Evolutionary conservation across 371 early-diverging fungal genomes (phyloP), one percentile per base, ranked within the genome.

Genomic region (Syncephalastrum monosporum): DNA sequence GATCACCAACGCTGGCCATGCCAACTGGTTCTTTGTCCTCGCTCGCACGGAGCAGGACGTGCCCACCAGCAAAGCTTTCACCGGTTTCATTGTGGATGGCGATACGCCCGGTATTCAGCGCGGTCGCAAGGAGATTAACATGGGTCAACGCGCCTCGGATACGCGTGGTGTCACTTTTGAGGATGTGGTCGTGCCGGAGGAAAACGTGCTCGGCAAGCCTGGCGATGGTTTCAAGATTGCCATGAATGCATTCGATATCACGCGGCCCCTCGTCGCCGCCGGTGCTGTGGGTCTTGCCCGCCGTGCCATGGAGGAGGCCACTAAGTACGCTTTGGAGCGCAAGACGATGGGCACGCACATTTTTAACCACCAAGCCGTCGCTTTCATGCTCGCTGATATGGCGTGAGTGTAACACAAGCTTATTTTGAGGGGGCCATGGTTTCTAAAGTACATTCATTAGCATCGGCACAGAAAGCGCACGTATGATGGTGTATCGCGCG

Each of bases 21-120:
- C 98, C 65, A 95, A 97, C 81, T 97, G 97, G 97, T 96, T 86
- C 90, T 97, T 97, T 77, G 89, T 97, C n/a, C 82, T 97, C 46
- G 97, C 98, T 49, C 89, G 89, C 66, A 96, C 96, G 14, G 91
- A 89, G 65, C 79, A 86, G 16, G 75, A 65, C 21, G 93, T 91
- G 23, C 77, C 67, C 42, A 78, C 97, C 21, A 96, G 96, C 52
- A 87, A 85, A 58, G 97, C 95, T 4, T 96, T 97, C 69, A 96
- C 97, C 21, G 97, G 95, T 0, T 96, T 97, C 79, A 93, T 97
- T 54, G 93, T 97, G 8, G 98, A 97, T 62, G 95, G 84, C 42
- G 82, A 94, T 73, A 77, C 92, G 0, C 89, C 92, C 24, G 98
- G 98, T 45, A 90, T 97, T 62, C 84, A 80, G 15, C 80, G 90